Evolutionary conservation across 768 basidiomycete species (phyloP).

Genomic region (Amanita phalloides): DNA sequence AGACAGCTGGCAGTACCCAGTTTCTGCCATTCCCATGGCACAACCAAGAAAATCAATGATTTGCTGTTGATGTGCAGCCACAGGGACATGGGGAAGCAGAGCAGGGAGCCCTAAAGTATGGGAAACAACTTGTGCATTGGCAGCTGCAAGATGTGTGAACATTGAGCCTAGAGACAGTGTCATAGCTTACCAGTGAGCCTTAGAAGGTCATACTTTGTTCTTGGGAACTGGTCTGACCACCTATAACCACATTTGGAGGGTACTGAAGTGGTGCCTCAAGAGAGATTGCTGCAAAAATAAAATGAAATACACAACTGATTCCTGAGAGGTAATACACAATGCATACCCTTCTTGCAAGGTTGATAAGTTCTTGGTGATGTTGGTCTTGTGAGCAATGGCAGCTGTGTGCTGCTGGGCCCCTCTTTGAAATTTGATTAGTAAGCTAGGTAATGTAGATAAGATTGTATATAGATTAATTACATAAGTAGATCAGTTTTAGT

Average conservation of each 20-base stretch:
- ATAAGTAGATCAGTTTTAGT: too few relatives aligned
- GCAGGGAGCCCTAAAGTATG: too few relatives aligned
- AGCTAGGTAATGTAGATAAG: too few relatives aligned
- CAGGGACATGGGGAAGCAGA: too few relatives aligned
- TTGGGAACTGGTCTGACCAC: not conserved
- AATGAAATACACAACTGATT: not conserved
- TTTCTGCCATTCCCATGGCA: too few relatives aligned
- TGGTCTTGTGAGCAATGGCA: not conserved
- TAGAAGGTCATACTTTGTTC: not conserved
- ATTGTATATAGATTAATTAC: too few relatives aligned
- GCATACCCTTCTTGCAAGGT: not conserved
- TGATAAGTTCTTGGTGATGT: not conserved
- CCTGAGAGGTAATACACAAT: not conserved
- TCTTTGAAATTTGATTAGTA: too few relatives aligned
- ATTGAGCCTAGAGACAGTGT: not conserved
- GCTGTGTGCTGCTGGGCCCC: not conserved
- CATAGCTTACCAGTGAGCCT: not conserved
- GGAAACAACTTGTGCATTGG: not conserved
- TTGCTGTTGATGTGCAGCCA: too few relatives aligned
- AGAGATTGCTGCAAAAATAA: not conserved
- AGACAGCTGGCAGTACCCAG: too few relatives aligned
- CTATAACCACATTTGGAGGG: not conserved
- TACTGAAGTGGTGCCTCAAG: not conserved
- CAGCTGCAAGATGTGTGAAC: not conserved
- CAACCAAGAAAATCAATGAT: too few relatives aligned